Conservation (phyloP, 805 yeast species). For the Wickerhamiella shivajii region DNA sequence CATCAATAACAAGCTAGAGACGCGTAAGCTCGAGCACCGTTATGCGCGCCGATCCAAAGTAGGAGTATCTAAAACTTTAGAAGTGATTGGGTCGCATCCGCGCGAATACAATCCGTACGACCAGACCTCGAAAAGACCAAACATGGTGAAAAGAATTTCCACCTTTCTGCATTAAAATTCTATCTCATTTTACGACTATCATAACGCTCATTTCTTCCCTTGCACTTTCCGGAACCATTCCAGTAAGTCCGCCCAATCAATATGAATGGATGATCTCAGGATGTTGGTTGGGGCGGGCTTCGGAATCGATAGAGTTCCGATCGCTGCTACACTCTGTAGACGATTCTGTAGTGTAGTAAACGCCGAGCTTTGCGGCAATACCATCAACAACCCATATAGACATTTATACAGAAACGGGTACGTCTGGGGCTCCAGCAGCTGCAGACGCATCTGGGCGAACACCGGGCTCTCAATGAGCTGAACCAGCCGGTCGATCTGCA, state of each 20-base stretch:
- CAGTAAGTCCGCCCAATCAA: slow-evolving; percentile 31
- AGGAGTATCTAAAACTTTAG: not conserved
- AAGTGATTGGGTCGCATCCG: not conserved
- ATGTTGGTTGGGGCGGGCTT: slow-evolving; percentile 11
- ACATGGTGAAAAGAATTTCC: not conserved
- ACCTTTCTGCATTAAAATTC: slow-evolving; percentile 5
- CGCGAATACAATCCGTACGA: not conserved
- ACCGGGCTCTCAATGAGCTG: slow-evolving; percentile 88
- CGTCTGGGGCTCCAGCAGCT: slow-evolving; percentile 73
- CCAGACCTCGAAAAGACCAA: not conserved
- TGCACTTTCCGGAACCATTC: slow-evolving; percentile 38
- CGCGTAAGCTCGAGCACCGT: slow-evolving; percentile 18
- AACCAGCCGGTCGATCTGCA: slow-evolving; percentile 79
- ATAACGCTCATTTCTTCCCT: not conserved
- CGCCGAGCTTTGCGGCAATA: slow-evolving; percentile 85
- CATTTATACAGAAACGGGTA: slow-evolving; percentile 75
- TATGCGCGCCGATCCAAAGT: slow-evolving; percentile 18
- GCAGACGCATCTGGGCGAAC: slow-evolving; percentile 72
- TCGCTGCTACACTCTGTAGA: slow-evolving; percentile 38
- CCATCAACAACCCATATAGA: slow-evolving; percentile 82
- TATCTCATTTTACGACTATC: not conserved
- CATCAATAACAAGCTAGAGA: slow-evolving; percentile 17
- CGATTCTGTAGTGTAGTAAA: slow-evolving; percentile 70
- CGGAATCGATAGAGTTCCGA: slow-evolving; percentile 24
- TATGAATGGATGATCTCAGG: slow-evolving; percentile 16